These are phyloP conservation scores for Galerina sulciceps DNA, from an alignment of 768 basidiomycete species.

Conservation along the genomic window DNA sequence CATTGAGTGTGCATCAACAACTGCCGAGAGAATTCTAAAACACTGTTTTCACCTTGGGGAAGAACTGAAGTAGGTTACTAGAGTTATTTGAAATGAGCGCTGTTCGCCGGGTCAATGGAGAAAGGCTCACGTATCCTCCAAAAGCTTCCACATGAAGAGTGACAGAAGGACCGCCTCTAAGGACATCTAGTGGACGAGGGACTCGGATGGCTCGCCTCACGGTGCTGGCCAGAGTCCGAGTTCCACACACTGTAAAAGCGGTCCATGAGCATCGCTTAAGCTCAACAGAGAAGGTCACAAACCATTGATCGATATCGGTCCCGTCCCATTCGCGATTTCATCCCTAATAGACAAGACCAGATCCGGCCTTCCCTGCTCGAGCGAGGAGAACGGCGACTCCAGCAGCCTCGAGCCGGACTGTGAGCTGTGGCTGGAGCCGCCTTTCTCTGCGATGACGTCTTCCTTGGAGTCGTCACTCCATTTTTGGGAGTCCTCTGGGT, in stretches of 20 bases:
- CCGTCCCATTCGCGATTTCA: slow-evolving; percentile 38
- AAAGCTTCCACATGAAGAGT: slow-evolving; percentile 47
- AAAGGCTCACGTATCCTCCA: slow-evolving; percentile 11
- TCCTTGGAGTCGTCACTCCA: slow-evolving; percentile 23
- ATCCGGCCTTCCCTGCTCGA: slow-evolving; percentile 45
- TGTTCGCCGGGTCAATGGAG: background rate
- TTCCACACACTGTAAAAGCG: slow-evolving; percentile 49
- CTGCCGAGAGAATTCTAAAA: too few relatives aligned
- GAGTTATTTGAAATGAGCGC: too few relatives aligned
- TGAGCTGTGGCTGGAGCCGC: background rate
- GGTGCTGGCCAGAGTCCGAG: slow-evolving; percentile 38
- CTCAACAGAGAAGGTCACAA: slow-evolving; percentile 15
- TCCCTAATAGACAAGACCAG: slow-evolving; percentile 36
- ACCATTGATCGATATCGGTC: slow-evolving; percentile 54
- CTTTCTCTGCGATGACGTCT: slow-evolving; percentile 17
- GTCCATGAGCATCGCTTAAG: background rate
- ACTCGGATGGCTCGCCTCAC: slow-evolving; percentile 44
- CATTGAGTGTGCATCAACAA: too few relatives aligned
- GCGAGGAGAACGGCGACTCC: slow-evolving; percentile 1
- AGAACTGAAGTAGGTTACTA: too few relatives aligned
- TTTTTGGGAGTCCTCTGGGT: slow-evolving; percentile 19
- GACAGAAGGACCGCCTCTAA: slow-evolving; percentile 50
- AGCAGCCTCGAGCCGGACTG: slow-evolving; percentile 3
- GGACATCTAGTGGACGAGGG: slow-evolving; percentile 38
- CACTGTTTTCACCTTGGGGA: too few relatives aligned